A percentile compares a stretch with the other conserved stretches of the same genome.
phyloP scores from a whole-genome alignment of 2,329 filamentous ascomycete species.

The Rhytidhysteron rufulum region DNA sequence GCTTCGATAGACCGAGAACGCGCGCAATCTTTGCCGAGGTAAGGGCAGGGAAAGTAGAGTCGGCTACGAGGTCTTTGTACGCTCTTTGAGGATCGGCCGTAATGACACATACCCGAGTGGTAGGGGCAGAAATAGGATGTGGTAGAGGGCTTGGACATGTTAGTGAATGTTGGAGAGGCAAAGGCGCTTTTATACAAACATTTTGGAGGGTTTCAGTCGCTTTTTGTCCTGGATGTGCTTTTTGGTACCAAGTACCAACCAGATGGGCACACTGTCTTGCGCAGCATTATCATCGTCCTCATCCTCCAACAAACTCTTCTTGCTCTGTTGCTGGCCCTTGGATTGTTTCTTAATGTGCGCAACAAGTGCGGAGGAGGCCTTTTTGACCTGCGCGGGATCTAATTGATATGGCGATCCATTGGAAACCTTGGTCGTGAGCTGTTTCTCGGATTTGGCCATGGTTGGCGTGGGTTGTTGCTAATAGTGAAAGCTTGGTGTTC shows the following conservation, averaged over 20 bases:
- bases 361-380: constrained; percentile 58
- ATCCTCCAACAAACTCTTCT: constrained; percentile 52
- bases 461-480: constrained; percentile 15
- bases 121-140: constrained; percentile 65
- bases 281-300: constrained; percentile 44
- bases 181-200: constrained; percentile 38
- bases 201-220: constrained; percentile 79
- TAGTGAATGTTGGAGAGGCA: constrained; percentile 1
- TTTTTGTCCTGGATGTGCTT: constrained; percentile 68
- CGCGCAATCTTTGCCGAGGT: constrained; percentile 48
- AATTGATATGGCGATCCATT: constrained; percentile 41
- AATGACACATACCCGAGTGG: constrained; percentile 77
- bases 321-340: constrained; percentile 46
- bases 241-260: constrained; percentile 62
- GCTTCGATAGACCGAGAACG: constrained; percentile 77
- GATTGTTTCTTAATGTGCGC: constrained; percentile 53
- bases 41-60: constrained; percentile 55
- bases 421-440: constrained; percentile 32
- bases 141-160: constrained; percentile 53
- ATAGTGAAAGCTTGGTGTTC: no score
- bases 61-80: constrained; percentile 78
- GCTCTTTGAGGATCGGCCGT: constrained; percentile 76
- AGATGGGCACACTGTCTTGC: constrained; percentile 53
- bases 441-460: constrained; percentile 28
- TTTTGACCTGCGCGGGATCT: constrained; percentile 50